phyloP scores from a whole-genome alignment of 1,139 yeast genomes.

The Saccharomycopsis hybrid region DNA sequence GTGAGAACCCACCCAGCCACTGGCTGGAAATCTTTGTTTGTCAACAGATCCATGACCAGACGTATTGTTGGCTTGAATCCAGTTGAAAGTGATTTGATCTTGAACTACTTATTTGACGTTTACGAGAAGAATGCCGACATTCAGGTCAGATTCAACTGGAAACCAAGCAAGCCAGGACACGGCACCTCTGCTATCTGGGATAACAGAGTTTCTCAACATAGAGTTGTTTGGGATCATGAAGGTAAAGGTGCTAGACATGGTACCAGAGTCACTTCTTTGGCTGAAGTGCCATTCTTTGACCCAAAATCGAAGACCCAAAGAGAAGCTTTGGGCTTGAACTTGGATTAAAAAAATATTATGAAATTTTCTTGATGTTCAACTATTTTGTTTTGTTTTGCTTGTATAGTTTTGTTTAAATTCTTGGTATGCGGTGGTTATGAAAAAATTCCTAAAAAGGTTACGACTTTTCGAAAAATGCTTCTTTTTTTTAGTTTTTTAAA shows the following conservation, averaged over 20 bases:
- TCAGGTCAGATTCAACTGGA: slow-evolving; percentile 54
- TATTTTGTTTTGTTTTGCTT: no score
- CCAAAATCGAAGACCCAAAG: slow-evolving; percentile 47
- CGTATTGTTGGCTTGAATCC: slow-evolving; percentile 41
- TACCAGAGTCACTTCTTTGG: slow-evolving; percentile 52
- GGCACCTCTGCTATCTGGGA: slow-evolving; percentile 58
- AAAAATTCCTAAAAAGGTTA: no score
- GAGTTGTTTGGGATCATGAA: slow-evolving; percentile 46
- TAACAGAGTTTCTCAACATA: slow-evolving; percentile 46
- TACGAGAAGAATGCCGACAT: slow-evolving; percentile 42
- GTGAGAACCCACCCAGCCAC: slow-evolving; percentile 50
- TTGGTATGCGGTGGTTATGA: no score
- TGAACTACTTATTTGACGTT: slow-evolving; percentile 28
- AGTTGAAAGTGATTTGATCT: slow-evolving; percentile 28
- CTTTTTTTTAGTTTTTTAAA: no score
- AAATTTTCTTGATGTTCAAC: no score
- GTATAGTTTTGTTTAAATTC: no score
- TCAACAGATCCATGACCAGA: slow-evolving; percentile 38
- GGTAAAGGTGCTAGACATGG: slow-evolving; percentile 41
- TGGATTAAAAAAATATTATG: no score
- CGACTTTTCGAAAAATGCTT: no score
- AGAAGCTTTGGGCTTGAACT: slow-evolving; percentile 34
- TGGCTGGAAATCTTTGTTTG: slow-evolving; percentile 45
- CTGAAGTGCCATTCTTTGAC: slow-evolving; percentile 49
- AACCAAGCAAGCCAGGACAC: slow-evolving; percentile 39